A percentile compares a stretch with the other conserved stretches of the same genome.
phyloP scores from a whole-genome alignment of 2,329 filamentous ascomycete species.

The Nemania sp. region DNA sequence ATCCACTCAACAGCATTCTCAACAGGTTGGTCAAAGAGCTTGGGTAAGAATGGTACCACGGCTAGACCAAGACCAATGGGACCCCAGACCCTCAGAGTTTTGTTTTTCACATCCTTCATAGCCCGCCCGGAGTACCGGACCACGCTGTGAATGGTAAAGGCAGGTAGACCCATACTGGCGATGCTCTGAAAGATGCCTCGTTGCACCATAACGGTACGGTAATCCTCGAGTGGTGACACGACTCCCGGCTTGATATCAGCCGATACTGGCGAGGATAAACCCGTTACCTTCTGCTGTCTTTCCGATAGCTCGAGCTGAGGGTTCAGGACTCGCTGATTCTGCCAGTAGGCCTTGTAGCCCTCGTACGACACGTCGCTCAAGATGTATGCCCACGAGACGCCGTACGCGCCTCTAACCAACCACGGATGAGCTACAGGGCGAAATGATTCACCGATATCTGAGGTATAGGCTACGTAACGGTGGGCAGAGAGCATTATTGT shows the following conservation, averaged over 20 bases:
- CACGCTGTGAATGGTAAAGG: constrained; percentile 92
- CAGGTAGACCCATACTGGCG: constrained; percentile 93
- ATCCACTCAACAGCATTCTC: constrained; percentile 91
- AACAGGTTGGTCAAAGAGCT: constrained; percentile 90
- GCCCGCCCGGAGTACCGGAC: constrained; percentile 89
- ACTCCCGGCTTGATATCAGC: constrained; percentile 54
- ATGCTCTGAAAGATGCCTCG: constrained; percentile 89
- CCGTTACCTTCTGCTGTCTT: constrained; percentile 62
- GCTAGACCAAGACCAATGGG: constrained; percentile 87
- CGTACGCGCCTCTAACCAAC: constrained; percentile 86
- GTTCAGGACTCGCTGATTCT: constrained; percentile 81
- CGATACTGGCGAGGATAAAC: constrained; percentile 54
- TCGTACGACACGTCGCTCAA: constrained; percentile 91
- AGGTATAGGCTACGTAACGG: constrained; percentile 96
- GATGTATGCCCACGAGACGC: constrained; percentile 91
- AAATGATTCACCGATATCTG: constrained; percentile 96
- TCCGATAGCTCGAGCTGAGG: constrained; percentile 70
- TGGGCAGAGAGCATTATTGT: constrained; percentile 92
- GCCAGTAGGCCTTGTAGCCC: constrained; percentile 93
- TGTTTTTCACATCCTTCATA: constrained; percentile 85
- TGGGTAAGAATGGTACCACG: constrained; percentile 85
- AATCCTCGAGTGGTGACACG: constrained; percentile 85
- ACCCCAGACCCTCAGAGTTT: constrained; percentile 81
- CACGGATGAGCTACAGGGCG: constrained; percentile 89
- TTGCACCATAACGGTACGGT: constrained; percentile 89